phyloP scores from a whole-genome alignment of 805 yeast species.

The Lachancea mirantina region DNA sequence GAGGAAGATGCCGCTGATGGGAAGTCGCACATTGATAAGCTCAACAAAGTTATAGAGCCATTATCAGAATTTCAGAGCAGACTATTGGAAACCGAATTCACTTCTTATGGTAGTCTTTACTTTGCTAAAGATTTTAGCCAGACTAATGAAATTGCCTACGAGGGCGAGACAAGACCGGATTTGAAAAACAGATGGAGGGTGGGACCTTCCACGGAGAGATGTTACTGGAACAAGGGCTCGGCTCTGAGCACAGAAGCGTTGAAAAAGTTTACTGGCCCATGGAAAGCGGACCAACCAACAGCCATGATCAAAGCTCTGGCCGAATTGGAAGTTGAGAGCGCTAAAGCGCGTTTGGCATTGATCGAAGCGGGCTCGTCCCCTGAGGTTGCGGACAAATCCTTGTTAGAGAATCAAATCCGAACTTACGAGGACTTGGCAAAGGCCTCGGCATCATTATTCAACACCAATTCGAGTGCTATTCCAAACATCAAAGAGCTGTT shows the following conservation, averaged over 20 bases:
- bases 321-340: conserved; percentile 55
- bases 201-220: conserved; percentile 82
- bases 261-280: conserved; percentile 65
- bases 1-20: conserved; percentile 46
- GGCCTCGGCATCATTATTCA: conserved; percentile 52
- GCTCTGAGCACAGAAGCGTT: conserved; percentile 44
- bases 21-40: conserved; percentile 40
- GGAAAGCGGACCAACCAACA: conserved; percentile 49
- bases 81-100: conserved; percentile 53
- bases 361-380: conserved; percentile 47
- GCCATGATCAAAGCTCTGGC: conserved; percentile 62
- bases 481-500: conserved; percentile 58
- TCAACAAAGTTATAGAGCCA: conserved; percentile 61
- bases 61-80: conserved; percentile 58
- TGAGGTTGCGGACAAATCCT: conserved; percentile 37
- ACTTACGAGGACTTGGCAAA: conserved; percentile 55
- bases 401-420: conserved; percentile 44
- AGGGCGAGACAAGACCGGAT: conserved; percentile 47
- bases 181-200: conserved; percentile 72
- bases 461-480: conserved; percentile 44
- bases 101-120: conserved; percentile 73
- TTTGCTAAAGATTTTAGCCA: conserved; percentile 61
- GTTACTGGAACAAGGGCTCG: conserved; percentile 63
- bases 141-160: conserved; percentile 39
- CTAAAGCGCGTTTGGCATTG: conserved; percentile 46